Evolutionary conservation across 2,329 filamentous ascomycete species (phyloP).

Genomic region (Dichotomopilus funicola): DNA sequence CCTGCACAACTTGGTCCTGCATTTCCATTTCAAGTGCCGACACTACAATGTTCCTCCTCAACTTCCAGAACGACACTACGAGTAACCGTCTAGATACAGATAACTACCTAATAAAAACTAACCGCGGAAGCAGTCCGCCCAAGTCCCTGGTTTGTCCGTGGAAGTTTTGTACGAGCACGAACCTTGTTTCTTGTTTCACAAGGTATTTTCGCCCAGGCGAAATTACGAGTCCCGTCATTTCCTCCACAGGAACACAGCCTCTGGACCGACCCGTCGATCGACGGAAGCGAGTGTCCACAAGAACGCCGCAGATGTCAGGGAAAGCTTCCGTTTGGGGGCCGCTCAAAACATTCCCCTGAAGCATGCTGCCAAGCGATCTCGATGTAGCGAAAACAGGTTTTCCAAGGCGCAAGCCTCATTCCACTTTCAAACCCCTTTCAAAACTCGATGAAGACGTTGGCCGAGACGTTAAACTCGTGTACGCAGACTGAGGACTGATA

Average conservation of each 20-base stretch:
- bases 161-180: background rate
- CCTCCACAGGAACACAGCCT: background rate
- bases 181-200: background rate
- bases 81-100: no score
- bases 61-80: no score
- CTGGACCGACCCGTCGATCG: background rate
- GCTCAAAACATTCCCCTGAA: background rate
- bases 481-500: no score
- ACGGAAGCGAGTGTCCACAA: background rate
- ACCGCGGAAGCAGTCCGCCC: background rate
- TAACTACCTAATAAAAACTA: background rate
- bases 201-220: constrained; percentile 1
- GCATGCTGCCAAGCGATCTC: background rate
- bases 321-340: background rate
- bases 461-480: no score
- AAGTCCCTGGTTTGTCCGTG: background rate
- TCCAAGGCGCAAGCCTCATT: no score
- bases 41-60: no score
- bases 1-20: no score
- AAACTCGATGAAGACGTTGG: no score
- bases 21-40: no score
- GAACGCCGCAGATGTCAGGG: background rate
- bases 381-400: background rate
- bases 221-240: background rate
- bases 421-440: no score